phyloP scores from a whole-genome alignment of 352 stramenopile genomes.

The Aphanomyces cochlioides region DNA sequence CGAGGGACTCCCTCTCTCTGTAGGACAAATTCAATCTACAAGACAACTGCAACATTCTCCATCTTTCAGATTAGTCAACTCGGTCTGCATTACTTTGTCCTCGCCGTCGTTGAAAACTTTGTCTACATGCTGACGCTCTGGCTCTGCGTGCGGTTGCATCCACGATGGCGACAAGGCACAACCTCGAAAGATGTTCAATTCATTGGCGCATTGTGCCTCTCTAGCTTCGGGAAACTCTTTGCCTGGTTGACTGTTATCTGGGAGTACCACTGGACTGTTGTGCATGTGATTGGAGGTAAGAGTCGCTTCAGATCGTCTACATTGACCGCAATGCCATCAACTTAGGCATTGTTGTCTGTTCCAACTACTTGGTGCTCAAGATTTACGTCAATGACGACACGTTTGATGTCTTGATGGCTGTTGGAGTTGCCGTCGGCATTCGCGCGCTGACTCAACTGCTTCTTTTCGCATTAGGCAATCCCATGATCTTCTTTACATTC shows the following conservation, averaged over 20 bases:
- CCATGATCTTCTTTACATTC: slow-evolving; percentile 71
- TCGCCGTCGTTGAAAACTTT: slow-evolving; percentile 69
- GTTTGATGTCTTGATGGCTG: slow-evolving; percentile 40
- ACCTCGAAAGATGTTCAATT: slow-evolving; percentile 42
- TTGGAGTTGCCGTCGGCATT: slow-evolving; percentile 41
- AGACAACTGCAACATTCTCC: slow-evolving; percentile 37
- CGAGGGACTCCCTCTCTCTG: no score
- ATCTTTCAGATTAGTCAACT: slow-evolving; percentile 67
- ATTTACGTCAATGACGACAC: slow-evolving; percentile 52
- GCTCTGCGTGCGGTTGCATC: neutral
- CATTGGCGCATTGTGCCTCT: slow-evolving; percentile 55
- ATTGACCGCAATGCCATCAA: neutral
- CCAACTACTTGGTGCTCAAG: slow-evolving; percentile 67
- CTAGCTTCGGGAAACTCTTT: slow-evolving; percentile 82
- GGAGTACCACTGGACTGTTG: slow-evolving; percentile 82
- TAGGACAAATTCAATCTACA: slow-evolving; percentile 31
- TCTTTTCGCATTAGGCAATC: slow-evolving; percentile 68
- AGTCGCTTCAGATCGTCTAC: neutral
- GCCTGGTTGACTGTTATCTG: slow-evolving; percentile 79
- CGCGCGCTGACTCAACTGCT: slow-evolving; percentile 48
- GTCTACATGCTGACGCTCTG: slow-evolving; percentile 56
- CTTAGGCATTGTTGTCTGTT: slow-evolving; percentile 54
- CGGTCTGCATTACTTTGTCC: slow-evolving; percentile 67
- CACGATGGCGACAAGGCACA: slow-evolving; percentile 20
- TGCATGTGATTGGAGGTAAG: slow-evolving; percentile 65